Evolutionary conservation across 2,329 filamentous ascomycete species (phyloP).

Genomic region (Nemania sp.): DNA sequence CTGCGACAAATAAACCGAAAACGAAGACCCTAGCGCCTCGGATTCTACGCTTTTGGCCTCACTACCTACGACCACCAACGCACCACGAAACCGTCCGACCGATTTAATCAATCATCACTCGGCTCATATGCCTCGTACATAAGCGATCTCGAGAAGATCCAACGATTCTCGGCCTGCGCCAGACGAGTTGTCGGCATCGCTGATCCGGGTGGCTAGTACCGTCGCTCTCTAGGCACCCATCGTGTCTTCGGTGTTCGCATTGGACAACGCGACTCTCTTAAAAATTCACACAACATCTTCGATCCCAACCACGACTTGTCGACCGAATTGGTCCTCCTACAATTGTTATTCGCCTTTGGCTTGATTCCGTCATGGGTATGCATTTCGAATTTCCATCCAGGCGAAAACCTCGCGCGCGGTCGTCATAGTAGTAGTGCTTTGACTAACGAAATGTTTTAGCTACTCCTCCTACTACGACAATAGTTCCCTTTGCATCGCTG

Average conservation of each 20-base stretch:
- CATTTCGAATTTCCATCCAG: neutral
- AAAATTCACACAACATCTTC: neutral
- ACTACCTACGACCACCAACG: conserved; percentile 1
- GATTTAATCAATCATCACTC: neutral
- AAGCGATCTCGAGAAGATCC: neutral
- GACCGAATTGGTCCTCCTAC: neutral
- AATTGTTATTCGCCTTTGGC: neutral
- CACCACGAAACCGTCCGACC: neutral
- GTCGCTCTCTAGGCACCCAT: neutral
- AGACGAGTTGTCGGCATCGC: neutral
- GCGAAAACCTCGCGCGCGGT: neutral
- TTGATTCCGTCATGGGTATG: conserved; percentile 18
- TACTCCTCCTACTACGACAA: conserved; percentile 46
- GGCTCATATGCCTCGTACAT: neutral
- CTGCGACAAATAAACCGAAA: neutral
- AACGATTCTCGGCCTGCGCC: neutral
- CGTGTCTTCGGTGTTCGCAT: neutral
- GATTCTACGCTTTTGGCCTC: conserved; percentile 4
- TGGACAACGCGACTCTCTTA: neutral
- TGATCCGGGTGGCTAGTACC: conserved; percentile 1
- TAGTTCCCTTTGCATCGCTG: conserved; percentile 61
- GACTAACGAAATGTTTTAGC: conserved; percentile 18
- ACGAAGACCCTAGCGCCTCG: neutral
- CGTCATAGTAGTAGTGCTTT: neutral
- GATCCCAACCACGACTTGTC: neutral